Evolutionary conservation across 2,329 filamentous ascomycete species (phyloP), one percentile per base, ranked within the genome.

Genomic region (Botrytis pseudocinerea): DNA sequence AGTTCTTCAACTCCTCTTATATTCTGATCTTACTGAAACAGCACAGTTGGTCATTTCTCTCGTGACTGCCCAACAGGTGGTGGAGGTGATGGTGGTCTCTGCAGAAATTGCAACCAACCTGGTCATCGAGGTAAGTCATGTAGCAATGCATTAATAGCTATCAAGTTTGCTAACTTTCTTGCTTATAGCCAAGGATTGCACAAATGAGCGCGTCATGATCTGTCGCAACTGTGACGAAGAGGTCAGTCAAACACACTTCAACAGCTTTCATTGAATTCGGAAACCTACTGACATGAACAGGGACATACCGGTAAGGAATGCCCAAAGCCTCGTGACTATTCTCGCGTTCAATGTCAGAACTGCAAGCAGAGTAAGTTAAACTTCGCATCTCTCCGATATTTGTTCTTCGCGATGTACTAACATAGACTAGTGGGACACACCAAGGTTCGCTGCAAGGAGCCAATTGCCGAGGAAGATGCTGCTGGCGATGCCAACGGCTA

Each of bases 11-110:
- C 20, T 44, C 7, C 28, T 57, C 40, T 10, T 22, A 46, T 32
- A 25, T 61, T 68, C 59, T 61, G 44, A 35, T 48, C 7, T 69
- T 10, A 28, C 71, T 40, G 60, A 69, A n/a, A 62, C n/a, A 59
- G 3, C 48, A 14, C 72, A 90, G 85, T 82, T 72, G 90, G 90
- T 4, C 90, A 92, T 77, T 89, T 89, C 77, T 85, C 86, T 48
- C 85, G 85, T 59, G 90, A 92, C 78, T 92, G 90, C 79, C 89
- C 91, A 42, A 83, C 89, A 80, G 89, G 87, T 25, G 85, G 85
- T 73, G 87, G 88, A 74, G 83, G 86, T 80, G 84, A 84, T 76
- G 78, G 82, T 79, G 84, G 84, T 6, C 84, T 88, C 74, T 93
- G 91, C 82, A 79, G 75, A 74, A 92, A 91, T 81, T 93, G 91